Base-by-base conservation (phyloP, 805 yeast species). In the Zygoascus flipseniorum region DNA sequence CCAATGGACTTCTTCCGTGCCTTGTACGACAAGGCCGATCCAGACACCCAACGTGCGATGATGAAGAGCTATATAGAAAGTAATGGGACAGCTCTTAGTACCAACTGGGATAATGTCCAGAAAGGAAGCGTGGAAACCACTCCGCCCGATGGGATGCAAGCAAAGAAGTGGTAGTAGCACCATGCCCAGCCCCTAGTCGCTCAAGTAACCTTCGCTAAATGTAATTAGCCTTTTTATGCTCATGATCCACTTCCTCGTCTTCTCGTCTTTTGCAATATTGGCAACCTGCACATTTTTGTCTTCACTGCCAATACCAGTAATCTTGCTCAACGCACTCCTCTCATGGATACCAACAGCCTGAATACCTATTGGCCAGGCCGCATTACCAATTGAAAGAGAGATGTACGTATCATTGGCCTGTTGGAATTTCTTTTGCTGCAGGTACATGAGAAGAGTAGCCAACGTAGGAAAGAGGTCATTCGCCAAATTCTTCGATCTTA, bases 61-160 rank as follows among this genome's bases (percentile, higher is more conserved):
- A 85, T 88, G 95, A 93, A 93, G 71, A 87, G 96, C 51, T 93
- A 79, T 62, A 75, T 81, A n/a, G 97, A 93, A 69, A 86, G 96
- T 60, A 85, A 86, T 61, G 99, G 99, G 19, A 93, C 99, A 0
- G 81, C 95, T 1, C 73, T 93, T 54, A 87, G 95, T 47, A 93
- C 99, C 3, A 86, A 88, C 65, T 93, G 99, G 99, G 78, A 72
- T 10, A 96, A 89, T 55, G 98, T 95, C 1, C 74, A 79, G 41
- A 74, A 77, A 53, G 81, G 80, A 55, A 74, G 67, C 19, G 85
- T 85, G 45, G 85, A 83, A 61, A 77, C 84, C 1, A 69, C 76
- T 23, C 89, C 95, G 0, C 95, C 96, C 0, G 84, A 81, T 44
- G 92, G 89, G 13, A 76, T 81, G 78, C 82, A 76, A 60, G 76